A percentile compares a stretch with the other conserved stretches of the same genome.
Conservation (phyloP, 129 eudicot species). For the Mikania micrantha region DNA sequence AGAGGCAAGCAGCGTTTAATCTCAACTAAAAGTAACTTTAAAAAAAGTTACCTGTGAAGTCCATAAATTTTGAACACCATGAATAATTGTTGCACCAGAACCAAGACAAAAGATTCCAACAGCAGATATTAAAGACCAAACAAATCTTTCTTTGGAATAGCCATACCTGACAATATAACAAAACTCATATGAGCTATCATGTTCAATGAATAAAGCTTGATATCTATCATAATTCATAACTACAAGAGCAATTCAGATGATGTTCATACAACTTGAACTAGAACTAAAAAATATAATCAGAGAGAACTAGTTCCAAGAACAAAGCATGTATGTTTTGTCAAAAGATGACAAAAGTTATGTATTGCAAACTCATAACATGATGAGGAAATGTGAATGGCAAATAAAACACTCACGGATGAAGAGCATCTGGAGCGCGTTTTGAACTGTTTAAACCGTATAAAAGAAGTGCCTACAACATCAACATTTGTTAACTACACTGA, state of each 20-base stretch:
- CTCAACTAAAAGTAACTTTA: neutral
- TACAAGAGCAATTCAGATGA: neutral
- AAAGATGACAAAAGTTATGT: constrained; percentile 2
- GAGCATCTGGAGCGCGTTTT: constrained; percentile 95
- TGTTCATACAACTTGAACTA: neutral
- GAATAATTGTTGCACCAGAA: constrained; percentile 88
- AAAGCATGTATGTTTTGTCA: constrained; percentile 2
- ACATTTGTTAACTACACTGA: constrained; percentile 6
- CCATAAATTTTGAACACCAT: constrained; percentile 93
- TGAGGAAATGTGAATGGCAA: neutral
- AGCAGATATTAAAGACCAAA: constrained; percentile 96
- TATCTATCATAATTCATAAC: neutral
- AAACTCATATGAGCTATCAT: neutral
- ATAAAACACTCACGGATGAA: constrained; percentile 80
- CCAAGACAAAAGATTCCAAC: constrained; percentile 98
- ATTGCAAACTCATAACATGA: constrained; percentile 4
- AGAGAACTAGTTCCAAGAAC: neutral
- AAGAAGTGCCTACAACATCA: constrained; percentile 75
- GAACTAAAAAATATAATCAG: neutral
- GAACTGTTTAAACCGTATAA: constrained; percentile 92
- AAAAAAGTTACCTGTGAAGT: constrained; percentile 58
- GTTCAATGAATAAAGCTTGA: constrained; percentile 10
- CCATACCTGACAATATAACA: constrained; percentile 37
- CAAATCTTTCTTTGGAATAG: constrained; percentile 93
- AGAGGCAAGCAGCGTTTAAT: neutral